Evolutionary conservation across 768 basidiomycete species (phyloP).

Genomic region (Auriscalpium microsporum): DNA sequence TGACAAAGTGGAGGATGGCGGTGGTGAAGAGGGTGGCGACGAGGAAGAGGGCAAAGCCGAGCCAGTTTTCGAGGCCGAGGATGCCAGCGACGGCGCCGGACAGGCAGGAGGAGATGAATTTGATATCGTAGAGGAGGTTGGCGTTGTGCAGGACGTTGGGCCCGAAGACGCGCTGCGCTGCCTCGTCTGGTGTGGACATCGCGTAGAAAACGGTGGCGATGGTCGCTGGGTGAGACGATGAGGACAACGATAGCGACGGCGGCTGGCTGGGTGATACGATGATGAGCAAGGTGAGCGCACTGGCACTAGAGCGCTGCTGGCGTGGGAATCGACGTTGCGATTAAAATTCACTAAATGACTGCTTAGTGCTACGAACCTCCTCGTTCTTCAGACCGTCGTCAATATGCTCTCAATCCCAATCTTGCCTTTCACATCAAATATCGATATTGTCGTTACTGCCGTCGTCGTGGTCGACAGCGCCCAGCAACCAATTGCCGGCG

Average conservation of each 20-base stretch:
- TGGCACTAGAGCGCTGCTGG: too few relatives aligned
- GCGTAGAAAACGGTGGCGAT: background rate
- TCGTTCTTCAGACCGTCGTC: too few relatives aligned
- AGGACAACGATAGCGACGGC: too few relatives aligned
- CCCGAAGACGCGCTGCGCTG: constrained; percentile 54
- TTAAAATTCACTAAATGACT: too few relatives aligned
- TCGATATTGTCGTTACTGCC: background rate
- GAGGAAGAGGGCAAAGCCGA: constrained; percentile 75
- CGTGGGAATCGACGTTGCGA: too few relatives aligned
- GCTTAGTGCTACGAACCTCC: too few relatives aligned
- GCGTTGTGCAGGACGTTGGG: constrained; percentile 63
- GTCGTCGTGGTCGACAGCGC: background rate
- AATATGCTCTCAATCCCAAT: too few relatives aligned
- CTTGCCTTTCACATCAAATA: too few relatives aligned
- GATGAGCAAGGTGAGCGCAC: too few relatives aligned
- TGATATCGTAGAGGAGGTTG: constrained; percentile 49
- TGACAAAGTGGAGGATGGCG: constrained; percentile 53
- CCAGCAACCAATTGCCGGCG: background rate
- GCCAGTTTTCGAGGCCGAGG: constrained; percentile 79
- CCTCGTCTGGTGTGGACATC: constrained; percentile 31
- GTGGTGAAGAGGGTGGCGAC: constrained; percentile 61
- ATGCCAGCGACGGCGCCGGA: constrained; percentile 84
- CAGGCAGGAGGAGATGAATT: constrained; percentile 78
- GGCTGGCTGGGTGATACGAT: too few relatives aligned
- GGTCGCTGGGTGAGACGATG: too few relatives aligned